These are phyloP conservation scores for Rhodotorula mucilaginosa DNA, from an alignment of 1,284 basidiomycete species.

Conservation along the genomic window DNA sequence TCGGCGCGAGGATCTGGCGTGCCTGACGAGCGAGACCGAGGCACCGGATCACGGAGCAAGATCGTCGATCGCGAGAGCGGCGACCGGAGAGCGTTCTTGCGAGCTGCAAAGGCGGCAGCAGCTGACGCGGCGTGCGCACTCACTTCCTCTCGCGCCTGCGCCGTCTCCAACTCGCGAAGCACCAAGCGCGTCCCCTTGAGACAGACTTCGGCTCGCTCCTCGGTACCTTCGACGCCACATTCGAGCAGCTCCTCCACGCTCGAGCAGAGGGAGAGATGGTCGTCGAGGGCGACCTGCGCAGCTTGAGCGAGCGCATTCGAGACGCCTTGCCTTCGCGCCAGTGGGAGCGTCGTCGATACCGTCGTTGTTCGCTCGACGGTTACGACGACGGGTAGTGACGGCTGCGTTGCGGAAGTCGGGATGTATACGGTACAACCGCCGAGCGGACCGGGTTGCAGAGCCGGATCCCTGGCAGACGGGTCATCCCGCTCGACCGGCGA, in stretches of 20 bases:
- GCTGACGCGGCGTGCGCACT: conserved; percentile 5
- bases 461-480: conserved; percentile 9
- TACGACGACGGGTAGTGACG: conserved; percentile 27
- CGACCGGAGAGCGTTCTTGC: not conserved
- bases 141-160: conserved; percentile 18
- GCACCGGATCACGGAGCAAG: not conserved
- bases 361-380: conserved; percentile 19
- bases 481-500: conserved; percentile 8
- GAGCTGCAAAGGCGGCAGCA: conserved; percentile 7
- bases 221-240: conserved; percentile 11
- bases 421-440: conserved; percentile 35
- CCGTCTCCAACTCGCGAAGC: conserved; percentile 21
- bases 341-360: conserved; percentile 12
- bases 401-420: conserved; percentile 9
- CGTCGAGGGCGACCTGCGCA: conserved; percentile 21
- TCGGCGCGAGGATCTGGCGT: not conserved
- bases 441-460: conserved; percentile 21
- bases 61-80: not conserved
- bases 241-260: conserved; percentile 35
- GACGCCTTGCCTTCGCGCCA: conserved; percentile 13
- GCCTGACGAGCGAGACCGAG: not conserved
- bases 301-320: conserved; percentile 26
- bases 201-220: conserved; percentile 25
- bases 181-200: conserved; percentile 20
- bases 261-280: conserved; percentile 18